Conservation (phyloP, 305 asterid genomes). For the Fraxinus platypoda region DNA sequence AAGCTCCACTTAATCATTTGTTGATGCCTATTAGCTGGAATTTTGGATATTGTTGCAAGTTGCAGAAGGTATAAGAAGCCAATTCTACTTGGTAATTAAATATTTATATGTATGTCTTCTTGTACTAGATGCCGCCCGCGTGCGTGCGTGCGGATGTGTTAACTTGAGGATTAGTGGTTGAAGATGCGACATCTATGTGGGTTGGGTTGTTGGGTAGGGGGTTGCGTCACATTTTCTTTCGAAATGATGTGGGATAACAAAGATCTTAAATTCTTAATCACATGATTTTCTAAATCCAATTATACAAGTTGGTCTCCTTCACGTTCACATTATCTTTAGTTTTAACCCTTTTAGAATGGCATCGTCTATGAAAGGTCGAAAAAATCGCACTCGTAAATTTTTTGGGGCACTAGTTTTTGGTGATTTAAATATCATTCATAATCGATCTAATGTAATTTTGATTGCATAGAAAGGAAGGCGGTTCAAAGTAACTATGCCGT, state of each 20-base stretch:
- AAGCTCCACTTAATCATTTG: neutral
- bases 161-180: neutral
- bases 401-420: neutral
- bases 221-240: neutral
- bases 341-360: neutral
- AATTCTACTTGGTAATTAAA: neutral
- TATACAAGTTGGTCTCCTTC: neutral
- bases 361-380: neutral
- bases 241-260: neutral
- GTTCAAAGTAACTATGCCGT: neutral
- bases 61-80: neutral
- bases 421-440: neutral
- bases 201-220: neutral
- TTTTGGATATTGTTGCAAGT: neutral
- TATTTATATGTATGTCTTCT: neutral
- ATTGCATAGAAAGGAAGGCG: neutral
- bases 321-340: neutral
- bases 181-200: neutral
- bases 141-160: neutral
- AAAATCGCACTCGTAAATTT: no score
- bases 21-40: slow-evolving; percentile 4
- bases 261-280: neutral
- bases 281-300: neutral
- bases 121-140: neutral
- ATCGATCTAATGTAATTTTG: neutral